phyloP scores from a whole-genome alignment of 495 filamentous ascomycete species.

The Penicillium atrosanguineum region DNA sequence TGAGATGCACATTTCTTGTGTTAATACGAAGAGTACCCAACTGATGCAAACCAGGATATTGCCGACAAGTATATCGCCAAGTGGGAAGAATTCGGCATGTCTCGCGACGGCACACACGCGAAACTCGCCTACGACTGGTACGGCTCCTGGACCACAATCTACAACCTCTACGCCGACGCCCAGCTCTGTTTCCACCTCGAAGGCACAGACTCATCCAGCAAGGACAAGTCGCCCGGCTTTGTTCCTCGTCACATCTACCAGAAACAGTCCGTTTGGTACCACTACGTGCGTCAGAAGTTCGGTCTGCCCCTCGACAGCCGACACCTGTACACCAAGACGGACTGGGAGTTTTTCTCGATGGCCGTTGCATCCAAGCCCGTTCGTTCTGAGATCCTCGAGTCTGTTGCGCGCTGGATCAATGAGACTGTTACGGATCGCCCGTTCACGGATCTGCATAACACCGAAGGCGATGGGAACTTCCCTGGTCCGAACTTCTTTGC shows the following conservation, averaged over 20 bases:
- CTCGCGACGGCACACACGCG: constrained; percentile 76
- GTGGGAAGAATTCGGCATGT: constrained; percentile 81
- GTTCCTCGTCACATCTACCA: constrained; percentile 76
- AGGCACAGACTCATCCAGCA: constrained; percentile 25
- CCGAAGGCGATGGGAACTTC: constrained; percentile 65
- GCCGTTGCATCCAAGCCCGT: constrained; percentile 67
- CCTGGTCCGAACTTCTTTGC: constrained; percentile 73
- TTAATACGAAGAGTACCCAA: background rate
- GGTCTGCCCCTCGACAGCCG: constrained; percentile 84
- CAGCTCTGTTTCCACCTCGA: constrained; percentile 78
- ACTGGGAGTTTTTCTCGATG: constrained; percentile 91
- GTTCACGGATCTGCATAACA: constrained; percentile 82
- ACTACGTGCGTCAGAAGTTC: constrained; percentile 74
- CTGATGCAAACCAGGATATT: constrained; percentile 47
- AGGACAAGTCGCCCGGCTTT: constrained; percentile 37
- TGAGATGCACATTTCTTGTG: constrained; percentile 12
- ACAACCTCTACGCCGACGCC: constrained; percentile 84
- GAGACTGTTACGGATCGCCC: constrained; percentile 77
- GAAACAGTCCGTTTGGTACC: constrained; percentile 84
- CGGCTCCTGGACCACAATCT: constrained; percentile 92
- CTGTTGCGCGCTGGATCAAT: constrained; percentile 80
- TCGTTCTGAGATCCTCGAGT: constrained; percentile 69
- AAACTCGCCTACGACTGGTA: constrained; percentile 94
- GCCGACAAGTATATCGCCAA: constrained; percentile 74
- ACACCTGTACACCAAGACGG: constrained; percentile 86